Conservation (phyloP, 345 rosid genomes). For the Reutealis trisperma region DNA sequence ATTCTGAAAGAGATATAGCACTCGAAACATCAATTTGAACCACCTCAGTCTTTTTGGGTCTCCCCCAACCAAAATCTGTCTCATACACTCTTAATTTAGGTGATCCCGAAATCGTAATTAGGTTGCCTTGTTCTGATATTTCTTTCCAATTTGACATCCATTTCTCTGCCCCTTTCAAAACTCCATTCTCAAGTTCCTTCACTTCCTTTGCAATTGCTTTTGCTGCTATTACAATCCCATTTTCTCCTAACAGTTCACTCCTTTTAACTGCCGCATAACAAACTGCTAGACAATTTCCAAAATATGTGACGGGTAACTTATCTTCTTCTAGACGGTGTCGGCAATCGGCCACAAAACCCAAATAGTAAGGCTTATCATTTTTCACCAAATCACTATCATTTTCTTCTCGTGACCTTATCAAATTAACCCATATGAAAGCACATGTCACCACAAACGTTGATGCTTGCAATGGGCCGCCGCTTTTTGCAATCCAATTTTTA, state of each 20-base stretch:
- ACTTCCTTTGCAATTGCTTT: conserved; percentile 30
- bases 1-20: conserved; percentile 19
- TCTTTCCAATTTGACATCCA: conserved; percentile 14
- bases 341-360: conserved; percentile 28
- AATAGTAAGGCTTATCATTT: conserved; percentile 5
- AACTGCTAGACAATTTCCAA: conserved; percentile 39
- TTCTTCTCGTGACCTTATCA: conserved; percentile 24
- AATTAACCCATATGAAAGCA: conserved; percentile 38
- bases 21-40: conserved; percentile 29
- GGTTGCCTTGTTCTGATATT: not conserved
- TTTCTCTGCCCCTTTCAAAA: conserved; percentile 23
- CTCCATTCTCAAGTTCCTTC: conserved; percentile 25
- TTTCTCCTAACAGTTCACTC: conserved; percentile 24
- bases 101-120: conserved; percentile 33
- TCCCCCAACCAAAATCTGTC: conserved; percentile 51
- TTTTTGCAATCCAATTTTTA: conserved; percentile 16
- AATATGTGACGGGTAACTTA: conserved; percentile 27
- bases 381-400: not conserved
- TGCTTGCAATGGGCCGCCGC: not conserved
- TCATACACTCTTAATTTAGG: conserved; percentile 30
- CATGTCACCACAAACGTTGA: conserved; percentile 36
- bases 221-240: conserved; percentile 41
- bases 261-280: conserved; percentile 16
- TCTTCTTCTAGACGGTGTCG: conserved; percentile 17
- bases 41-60: conserved; percentile 30